A percentile compares a stretch with the other conserved stretches of the same genome.
phyloP scores from a whole-genome alignment of 192 early-diverging fungal genomes.

The Spizellomyces sp. region DNA sequence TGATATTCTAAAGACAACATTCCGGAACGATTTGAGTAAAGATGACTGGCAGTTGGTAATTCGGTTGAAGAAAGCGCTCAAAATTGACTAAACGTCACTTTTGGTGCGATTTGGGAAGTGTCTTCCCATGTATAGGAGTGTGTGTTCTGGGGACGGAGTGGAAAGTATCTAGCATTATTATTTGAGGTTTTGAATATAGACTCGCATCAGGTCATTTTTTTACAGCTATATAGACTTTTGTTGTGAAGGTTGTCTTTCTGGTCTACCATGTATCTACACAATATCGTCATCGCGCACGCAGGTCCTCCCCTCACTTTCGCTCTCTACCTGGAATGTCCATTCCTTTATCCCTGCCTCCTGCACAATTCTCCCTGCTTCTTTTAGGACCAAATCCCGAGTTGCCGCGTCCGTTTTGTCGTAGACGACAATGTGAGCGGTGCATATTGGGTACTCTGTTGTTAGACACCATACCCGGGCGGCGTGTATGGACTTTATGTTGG shows the following conservation, averaged over 20 bases:
- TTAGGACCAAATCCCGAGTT: background rate
- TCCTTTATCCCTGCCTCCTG: background rate
- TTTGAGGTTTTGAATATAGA: too few species aligned
- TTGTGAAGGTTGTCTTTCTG: too few species aligned
- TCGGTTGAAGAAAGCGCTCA: conserved; percentile 73
- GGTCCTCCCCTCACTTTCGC: background rate
- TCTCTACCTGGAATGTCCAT: conserved; percentile 7
- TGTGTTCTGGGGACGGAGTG: too few species aligned
- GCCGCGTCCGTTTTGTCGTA: background rate
- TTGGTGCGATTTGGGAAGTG: too few species aligned
- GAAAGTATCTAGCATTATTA: too few species aligned
- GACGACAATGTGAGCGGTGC: conserved; percentile 2
- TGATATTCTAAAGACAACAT: conserved; percentile 91
- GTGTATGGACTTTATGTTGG: background rate
- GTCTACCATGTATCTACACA: too few species aligned
- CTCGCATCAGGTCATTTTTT: too few species aligned
- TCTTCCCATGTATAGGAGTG: too few species aligned
- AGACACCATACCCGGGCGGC: background rate
- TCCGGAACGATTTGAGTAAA: conserved; percentile 88
- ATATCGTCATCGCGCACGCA: too few species aligned
- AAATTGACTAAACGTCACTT: conserved; percentile 35
- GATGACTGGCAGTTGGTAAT: conserved; percentile 85
- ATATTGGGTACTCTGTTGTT: background rate
- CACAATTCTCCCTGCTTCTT: background rate
- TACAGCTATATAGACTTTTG: too few species aligned